Evolutionary conservation across 2,329 filamentous ascomycete genomes (phyloP), one percentile per base, ranked within the genome.

Genomic region (Trichophaea hybrida): DNA sequence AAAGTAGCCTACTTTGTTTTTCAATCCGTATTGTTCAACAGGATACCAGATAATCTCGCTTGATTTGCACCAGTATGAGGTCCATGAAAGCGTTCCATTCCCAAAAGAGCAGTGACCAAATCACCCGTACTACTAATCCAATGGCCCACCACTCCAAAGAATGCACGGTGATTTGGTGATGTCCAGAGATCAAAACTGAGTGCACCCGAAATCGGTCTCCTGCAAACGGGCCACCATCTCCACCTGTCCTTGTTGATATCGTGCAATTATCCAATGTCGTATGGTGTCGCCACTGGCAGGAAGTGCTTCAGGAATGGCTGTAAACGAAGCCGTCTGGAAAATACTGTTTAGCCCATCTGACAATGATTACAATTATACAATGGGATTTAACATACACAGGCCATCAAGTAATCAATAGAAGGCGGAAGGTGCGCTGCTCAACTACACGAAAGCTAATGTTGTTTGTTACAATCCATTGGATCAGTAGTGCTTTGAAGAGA

Each of bases 101-200:
- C 34, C 10, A 61, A 31, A 37, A 57, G 12, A 6, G 58, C 35
- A 37, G 32, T 13, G 12, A 31, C 7, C 40, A 43, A 52, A 24
- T 44, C 49, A 1, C 50, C 32, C n/a, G 5, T 37, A 37, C 5
- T 15, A 37, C 59, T 32, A 53, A 53, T 51, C 40, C 49, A 63
- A 33, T 63, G 55, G 5, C 31, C 58, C 13, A 63, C 54, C 15
- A 66, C 48, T 5, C 38, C 56, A 8, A 61, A 55, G 50, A 61
- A 61, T 37, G 62, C 13, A 6, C 32, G 40, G n/a, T 58, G 40
- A 24, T 66, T 66, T 1, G 49, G 49, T 15, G 54, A 60, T 12
- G 55, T 63, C 60, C 58, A 64, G 6, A 64, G 46, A 38, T 65
- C 55, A 48, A 64, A 63, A 13, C n/a, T 46, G 24, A 54, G 8